A percentile compares a stretch with the other conserved stretches of the same genome.
These are phyloP conservation scores for Quercus tomentella DNA, from an alignment of 331 rosid genomes.

Conservation along the genomic window DNA sequence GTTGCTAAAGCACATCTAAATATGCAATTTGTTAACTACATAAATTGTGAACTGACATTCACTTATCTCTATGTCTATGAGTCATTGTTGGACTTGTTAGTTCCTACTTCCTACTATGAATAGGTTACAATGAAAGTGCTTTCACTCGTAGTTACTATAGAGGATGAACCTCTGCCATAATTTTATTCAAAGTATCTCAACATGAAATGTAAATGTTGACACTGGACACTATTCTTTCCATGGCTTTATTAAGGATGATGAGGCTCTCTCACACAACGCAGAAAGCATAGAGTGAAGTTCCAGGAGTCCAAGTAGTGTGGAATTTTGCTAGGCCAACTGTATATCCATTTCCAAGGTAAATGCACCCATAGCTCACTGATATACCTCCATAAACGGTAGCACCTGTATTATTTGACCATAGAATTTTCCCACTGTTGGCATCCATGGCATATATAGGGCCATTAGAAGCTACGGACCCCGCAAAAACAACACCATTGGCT, in stretches of 20 bases:
- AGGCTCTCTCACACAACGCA: conserved; percentile 9
- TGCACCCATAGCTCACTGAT: conserved; percentile 25
- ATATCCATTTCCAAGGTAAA: conserved; percentile 24
- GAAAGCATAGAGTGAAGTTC: conserved; percentile 31
- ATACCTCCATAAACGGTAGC: conserved; percentile 24
- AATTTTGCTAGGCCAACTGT: conserved; percentile 25
- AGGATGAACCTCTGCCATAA: background rate
- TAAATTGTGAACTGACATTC: too few relatives aligned
- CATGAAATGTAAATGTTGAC: background rate
- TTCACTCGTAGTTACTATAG: too few relatives aligned
- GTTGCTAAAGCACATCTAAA: too few relatives aligned
- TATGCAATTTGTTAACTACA: too few relatives aligned
- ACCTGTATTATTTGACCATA: conserved; percentile 31
- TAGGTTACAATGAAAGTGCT: too few relatives aligned
- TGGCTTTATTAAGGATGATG: background rate
- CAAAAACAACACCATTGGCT: conserved; percentile 31
- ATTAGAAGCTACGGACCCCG: conserved; percentile 34
- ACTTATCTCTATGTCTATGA: too few relatives aligned
- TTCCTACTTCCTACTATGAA: too few relatives aligned
- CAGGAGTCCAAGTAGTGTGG: conserved; percentile 39
- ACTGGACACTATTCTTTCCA: too few relatives aligned
- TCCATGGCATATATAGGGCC: conserved; percentile 35
- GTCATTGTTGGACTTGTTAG: too few relatives aligned
- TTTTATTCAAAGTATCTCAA: background rate
- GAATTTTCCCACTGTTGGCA: conserved; percentile 14